Evolutionary conservation across 192 early-diverging fungal species (phyloP), one percentile per base, ranked within the genome.

Genomic region (Coemansia sp.): DNA sequence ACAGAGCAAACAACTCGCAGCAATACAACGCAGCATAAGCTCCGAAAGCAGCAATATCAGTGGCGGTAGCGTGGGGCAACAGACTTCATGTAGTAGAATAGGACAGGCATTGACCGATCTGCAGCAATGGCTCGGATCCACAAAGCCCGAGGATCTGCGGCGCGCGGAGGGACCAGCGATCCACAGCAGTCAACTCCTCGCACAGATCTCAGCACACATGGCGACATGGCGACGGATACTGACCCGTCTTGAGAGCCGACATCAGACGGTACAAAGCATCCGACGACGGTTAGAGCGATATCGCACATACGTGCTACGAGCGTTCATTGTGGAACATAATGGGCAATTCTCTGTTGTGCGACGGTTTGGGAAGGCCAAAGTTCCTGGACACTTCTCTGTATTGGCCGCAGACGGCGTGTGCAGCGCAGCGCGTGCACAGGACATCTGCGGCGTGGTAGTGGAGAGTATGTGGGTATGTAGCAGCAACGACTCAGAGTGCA

Each of bases 391-490:
- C 58, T 65, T 60, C 27, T 73, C 76, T 14, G 53, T 67, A 22
- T 57, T 79, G 24, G 55, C 47, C 9, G 41, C 30, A 24, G 59
- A 57, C 22, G 71, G 76, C 28, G 28, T 60, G 16, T 79, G 76
- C 58, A 53, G 52, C 31, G 64, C 76, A 0, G 32, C 26, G 26
- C 71, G 71, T 8, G 30, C 49, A 14, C 48, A 54, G 54, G 71
- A 73, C 56, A 67, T 79, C 22, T 12, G 34, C 16, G 76, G 76
- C 8, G 61, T 57, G 3, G 67, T 62, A 22, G 47, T 73, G 6
- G 76, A 79, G 56, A 73, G 76, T 60, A 64, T 79, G 61, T 79
- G 76, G 76, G 76, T 70, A 48, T 79, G 76, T 50, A 67, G 67
- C 51, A 55, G 31, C 41, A 64, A 70, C 63, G 76, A 78, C 60